A percentile compares a stretch with the other conserved stretches of the same genome.
phyloP scores from a whole-genome alignment of 2,329 filamentous ascomycete genomes.

The Elsinoe fawcettii region DNA sequence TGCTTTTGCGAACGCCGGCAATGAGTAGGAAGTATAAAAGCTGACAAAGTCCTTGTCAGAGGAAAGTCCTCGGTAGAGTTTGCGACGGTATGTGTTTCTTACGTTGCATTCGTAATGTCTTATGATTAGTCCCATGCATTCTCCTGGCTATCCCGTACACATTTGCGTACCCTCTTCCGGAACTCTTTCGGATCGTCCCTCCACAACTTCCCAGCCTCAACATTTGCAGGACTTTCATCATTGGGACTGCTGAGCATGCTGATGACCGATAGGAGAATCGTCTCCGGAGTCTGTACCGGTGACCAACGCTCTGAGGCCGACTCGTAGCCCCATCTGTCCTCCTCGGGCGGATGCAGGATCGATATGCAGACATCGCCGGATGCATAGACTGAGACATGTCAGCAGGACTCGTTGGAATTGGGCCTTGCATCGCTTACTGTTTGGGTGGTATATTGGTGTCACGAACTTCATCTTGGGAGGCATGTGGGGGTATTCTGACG shows the following conservation, averaged over 20 bases:
- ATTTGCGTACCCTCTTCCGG: constrained; percentile 65
- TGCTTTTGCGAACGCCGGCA: background rate
- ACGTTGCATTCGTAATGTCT: constrained; percentile 3
- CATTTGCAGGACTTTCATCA: constrained; percentile 89
- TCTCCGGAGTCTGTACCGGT: constrained; percentile 90
- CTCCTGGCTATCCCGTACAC: constrained; percentile 73
- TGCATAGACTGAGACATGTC: constrained; percentile 55
- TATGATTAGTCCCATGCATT: constrained; percentile 27
- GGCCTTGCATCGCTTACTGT: constrained; percentile 48
- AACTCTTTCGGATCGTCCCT: constrained; percentile 75
- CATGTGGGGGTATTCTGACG: constrained; percentile 73
- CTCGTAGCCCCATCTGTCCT: constrained; percentile 93
- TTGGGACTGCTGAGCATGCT: constrained; percentile 89
- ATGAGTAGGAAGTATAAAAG: background rate
- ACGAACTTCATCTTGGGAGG: constrained; percentile 87
- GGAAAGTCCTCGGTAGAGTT: background rate
- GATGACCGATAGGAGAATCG: constrained; percentile 85
- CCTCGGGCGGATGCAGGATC: constrained; percentile 89
- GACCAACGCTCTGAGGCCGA: constrained; percentile 83
- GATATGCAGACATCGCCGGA: constrained; percentile 90
- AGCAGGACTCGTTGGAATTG: background rate
- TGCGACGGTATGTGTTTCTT: background rate
- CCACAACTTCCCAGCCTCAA: constrained; percentile 84
- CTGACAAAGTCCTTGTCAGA: too few species aligned
- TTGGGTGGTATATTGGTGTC: constrained; percentile 83